phyloP scores from a whole-genome alignment of 2,329 filamentous ascomycete genomes.

The Pseudopithomyces maydicus region DNA sequence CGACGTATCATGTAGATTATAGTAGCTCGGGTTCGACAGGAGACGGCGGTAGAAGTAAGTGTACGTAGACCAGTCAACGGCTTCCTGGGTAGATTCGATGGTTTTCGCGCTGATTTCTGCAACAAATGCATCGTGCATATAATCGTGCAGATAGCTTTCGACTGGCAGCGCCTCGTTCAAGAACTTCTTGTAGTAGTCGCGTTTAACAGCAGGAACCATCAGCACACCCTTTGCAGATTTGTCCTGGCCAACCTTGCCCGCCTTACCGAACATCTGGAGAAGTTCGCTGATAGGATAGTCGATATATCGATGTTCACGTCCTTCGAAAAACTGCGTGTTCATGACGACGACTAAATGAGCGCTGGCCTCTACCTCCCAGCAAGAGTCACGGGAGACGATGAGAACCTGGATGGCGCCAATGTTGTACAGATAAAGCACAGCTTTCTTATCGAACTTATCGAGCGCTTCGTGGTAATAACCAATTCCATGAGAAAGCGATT shows the following conservation, averaged over 20 bases:
- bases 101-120: slow-evolving; percentile 96
- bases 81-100: slow-evolving; percentile 93
- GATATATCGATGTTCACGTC: slow-evolving; percentile 93
- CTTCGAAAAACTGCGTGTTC: slow-evolving; percentile 97
- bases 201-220: slow-evolving; percentile 92
- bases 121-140: slow-evolving; percentile 93
- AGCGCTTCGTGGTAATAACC: slow-evolving; percentile 97
- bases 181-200: slow-evolving; percentile 99
- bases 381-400: slow-evolving; percentile 82
- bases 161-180: slow-evolving; percentile 93
- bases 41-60: slow-evolving; percentile 97
- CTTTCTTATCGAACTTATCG: slow-evolving; percentile 85
- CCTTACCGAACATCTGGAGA: slow-evolving; percentile 97
- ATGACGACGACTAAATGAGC: slow-evolving; percentile 94
- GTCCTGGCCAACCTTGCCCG: slow-evolving; percentile 77
- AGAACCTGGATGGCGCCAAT: slow-evolving; percentile 89
- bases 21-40: slow-evolving; percentile 95
- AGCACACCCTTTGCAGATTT: slow-evolving; percentile 87
- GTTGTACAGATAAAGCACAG: slow-evolving; percentile 89
- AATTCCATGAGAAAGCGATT: slow-evolving; percentile 90
- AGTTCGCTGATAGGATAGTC: slow-evolving; percentile 95
- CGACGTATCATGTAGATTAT: slow-evolving; percentile 84
- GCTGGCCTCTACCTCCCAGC: slow-evolving; percentile 89
- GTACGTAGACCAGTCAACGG: slow-evolving; percentile 97
- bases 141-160: slow-evolving; percentile 90